Evolutionary conservation across 1,284 basidiomycete genomes (phyloP), one percentile per base, ranked within the genome.

Genomic region (Prillingera fragicola): DNA sequence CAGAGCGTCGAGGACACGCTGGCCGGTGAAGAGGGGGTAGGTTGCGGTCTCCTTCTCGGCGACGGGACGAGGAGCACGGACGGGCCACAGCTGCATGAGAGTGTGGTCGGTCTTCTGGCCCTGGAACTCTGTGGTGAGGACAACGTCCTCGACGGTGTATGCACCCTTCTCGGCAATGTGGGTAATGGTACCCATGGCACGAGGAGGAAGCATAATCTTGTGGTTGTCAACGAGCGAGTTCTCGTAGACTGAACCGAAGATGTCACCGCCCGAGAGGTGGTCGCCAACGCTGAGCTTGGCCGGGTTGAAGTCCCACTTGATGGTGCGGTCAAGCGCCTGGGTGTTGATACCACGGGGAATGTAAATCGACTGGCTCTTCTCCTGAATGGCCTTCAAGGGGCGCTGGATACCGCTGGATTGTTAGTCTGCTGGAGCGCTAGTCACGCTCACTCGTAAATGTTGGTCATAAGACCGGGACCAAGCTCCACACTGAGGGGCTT

Each of bases 261-360:
- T 85, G 69, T 97, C 92, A 53, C 94, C 95, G 34, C 94, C 94
- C 38, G 88, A 84, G 62, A 98, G 84, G 73, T 98, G 95, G 73
- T 98, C 94, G 45, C 95, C 95, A 54, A 91, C 80, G 73, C 84
- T 85, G 76, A 83, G 86, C 45, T 80, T 75, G 18, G 80, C 75
- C n/a, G 92, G 94, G 41, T 80, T 87, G 70, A 97, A 99, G 73
- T 98, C 94, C 94, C 94, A 99, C 69, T 88, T 79, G 52, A 91
- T 73, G 26, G 78, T 77, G 43, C 94, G 84, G 71, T 92, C 87
- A 27, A 99, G 80, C 22, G 94, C 87, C 61, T 94, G 83, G 22
- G 94, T 98, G 74, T 96, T 97, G 74, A 99, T 97, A 56, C 94
- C 94, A 32, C 89, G 83, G 48, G 91, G 94, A 59, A 99, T 98